These are phyloP conservation scores for Wickerhamiella shivajii DNA, from an alignment of 805 yeast species.

Conservation along the genomic window DNA sequence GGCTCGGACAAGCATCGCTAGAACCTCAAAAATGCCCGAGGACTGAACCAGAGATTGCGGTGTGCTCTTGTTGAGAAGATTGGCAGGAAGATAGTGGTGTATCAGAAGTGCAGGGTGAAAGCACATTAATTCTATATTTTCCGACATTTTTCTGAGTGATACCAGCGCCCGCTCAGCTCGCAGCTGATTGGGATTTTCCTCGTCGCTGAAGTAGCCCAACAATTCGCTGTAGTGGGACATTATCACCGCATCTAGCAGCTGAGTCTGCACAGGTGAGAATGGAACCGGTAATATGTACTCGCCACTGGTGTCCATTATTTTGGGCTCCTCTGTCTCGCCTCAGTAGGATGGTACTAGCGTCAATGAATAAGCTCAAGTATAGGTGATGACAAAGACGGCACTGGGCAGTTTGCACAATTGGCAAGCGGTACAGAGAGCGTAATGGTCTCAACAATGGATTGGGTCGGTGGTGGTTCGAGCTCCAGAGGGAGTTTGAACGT, in stretches of 20 bases:
- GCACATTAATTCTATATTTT: slow-evolving; percentile 65
- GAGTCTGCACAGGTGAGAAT: slow-evolving; percentile 45
- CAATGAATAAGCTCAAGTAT: no score
- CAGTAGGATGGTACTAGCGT: no score
- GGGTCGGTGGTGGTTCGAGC: no score
- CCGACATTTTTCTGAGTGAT: slow-evolving; percentile 47
- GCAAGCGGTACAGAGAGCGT: no score
- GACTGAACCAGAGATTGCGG: slow-evolving; percentile 32
- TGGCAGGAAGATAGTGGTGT: slow-evolving; percentile 61
- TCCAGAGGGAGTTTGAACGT: no score
- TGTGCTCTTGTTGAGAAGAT: slow-evolving; percentile 2
- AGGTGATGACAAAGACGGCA: no score
- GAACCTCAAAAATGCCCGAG: slow-evolving; percentile 55
- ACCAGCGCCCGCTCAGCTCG: slow-evolving; percentile 29
- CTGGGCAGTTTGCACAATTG: no score
- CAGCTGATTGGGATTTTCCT: slow-evolving; percentile 37
- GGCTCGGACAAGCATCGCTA: slow-evolving; percentile 48
- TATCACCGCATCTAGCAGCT: slow-evolving; percentile 79
- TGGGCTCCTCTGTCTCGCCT: no score
- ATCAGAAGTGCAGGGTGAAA: slow-evolving; percentile 82
- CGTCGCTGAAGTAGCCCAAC: slow-evolving; percentile 60
- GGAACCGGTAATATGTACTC: slow-evolving; percentile 15
- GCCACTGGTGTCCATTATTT: slow-evolving; percentile 2
- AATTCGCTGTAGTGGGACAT: slow-evolving; percentile 86
- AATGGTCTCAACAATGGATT: no score